Percentiles rank a stretch among this genome's conserved stretches.
phyloP scores from a whole-genome alignment of 805 yeast genomes.

The Clavispora carvajalis region DNA sequence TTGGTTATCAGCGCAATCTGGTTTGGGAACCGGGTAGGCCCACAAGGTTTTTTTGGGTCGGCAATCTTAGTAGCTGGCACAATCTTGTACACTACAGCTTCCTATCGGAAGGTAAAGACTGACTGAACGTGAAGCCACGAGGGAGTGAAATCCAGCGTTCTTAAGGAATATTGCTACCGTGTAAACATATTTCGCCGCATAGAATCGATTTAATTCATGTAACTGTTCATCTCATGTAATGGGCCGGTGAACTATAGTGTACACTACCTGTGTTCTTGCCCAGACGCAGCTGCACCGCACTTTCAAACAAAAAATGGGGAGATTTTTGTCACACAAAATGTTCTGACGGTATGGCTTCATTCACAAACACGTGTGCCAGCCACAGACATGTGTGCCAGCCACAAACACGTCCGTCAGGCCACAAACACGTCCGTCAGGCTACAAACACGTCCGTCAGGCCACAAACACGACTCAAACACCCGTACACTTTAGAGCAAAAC shows the following conservation, averaged over 20 bases:
- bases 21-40: slow-evolving; percentile 42
- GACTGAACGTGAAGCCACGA: not conserved
- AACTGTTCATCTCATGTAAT: no score
- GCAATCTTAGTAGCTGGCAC: slow-evolving; percentile 53
- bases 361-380: not conserved
- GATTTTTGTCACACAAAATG: no score
- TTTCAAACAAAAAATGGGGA: no score
- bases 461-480: not conserved
- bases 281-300: no score
- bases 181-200: no score
- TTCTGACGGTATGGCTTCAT: no score
- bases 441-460: not conserved
- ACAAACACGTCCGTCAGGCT: not conserved
- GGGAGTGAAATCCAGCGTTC: no score
- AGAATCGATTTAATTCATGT: no score
- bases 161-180: no score
- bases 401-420: not conserved
- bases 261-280: no score
- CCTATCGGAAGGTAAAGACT: slow-evolving; percentile 1
- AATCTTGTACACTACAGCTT: slow-evolving; percentile 29
- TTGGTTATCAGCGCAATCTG: slow-evolving; percentile 49
- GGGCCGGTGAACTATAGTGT: no score
- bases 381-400: not conserved
- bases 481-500: not conserved
- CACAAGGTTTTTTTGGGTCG: slow-evolving; percentile 43